Percentiles rank a stretch among this genome's conserved stretches.
Conservation (phyloP, 805 yeast genomes). For the Debaryomyces hansenii region DNA sequence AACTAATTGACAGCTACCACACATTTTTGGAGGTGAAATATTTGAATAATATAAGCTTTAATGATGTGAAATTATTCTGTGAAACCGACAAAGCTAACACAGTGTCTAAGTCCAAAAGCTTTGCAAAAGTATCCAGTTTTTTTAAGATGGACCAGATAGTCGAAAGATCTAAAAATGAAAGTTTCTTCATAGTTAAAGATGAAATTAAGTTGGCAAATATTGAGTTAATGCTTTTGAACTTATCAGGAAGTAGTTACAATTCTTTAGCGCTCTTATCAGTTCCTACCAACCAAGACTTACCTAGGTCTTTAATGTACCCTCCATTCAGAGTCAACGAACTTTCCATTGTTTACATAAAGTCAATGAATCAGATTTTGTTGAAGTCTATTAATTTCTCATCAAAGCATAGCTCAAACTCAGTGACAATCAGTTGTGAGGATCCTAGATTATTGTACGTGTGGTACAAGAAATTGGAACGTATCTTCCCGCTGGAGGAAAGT, state of each 20-base stretch:
- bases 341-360: conserved; percentile 17
- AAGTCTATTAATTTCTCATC: conserved; percentile 19
- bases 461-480: conserved; percentile 28
- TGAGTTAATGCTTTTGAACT: conserved; percentile 37
- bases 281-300: conserved; percentile 12
- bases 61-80: conserved; percentile 32
- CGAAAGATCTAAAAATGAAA: conserved; percentile 28
- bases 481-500: conserved; percentile 33
- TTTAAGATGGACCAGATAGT: conserved; percentile 37
- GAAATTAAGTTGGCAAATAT: conserved; percentile 10
- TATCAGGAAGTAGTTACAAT: conserved; percentile 25
- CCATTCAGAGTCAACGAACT: conserved; percentile 43
- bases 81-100: conserved; percentile 5
- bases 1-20: conserved; percentile 16
- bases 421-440: conserved; percentile 13
- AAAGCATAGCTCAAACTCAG: conserved; percentile 10
- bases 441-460: conserved; percentile 23
- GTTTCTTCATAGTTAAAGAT: conserved; percentile 14
- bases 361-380: conserved; percentile 8
- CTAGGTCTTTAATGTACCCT: conserved; percentile 38
- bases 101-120: not conserved
- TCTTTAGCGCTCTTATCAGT: conserved; percentile 38
- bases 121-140: conserved; percentile 32
- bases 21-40: conserved; percentile 12
- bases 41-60: conserved; percentile 35